Base-by-base conservation (phyloP, 2,329 filamentous ascomycete species). In the Parastagonospora avenae region DNA sequence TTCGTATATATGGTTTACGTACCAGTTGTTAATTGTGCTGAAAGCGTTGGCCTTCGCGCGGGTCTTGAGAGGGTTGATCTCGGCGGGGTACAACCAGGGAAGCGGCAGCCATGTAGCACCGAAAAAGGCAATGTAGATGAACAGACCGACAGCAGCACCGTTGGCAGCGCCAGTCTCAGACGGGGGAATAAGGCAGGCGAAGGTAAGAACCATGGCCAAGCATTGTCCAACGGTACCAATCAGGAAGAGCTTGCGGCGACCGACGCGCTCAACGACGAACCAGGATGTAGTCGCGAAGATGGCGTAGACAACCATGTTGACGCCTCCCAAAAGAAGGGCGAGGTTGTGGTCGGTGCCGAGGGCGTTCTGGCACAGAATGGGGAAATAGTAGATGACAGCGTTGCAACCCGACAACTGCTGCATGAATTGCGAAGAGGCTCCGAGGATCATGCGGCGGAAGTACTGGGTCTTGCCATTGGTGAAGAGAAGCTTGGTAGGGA, bases 111-210 rank as follows among this genome's bases (percentile, higher is more conserved):
- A 87, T 1, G 83, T 85, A 0, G 85, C 85, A 30, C 85, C 86
- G 56, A 88, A 89, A 48, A 85, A 85, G 4, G 85, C 84, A 62
- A 89, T 89, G 72, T 88, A 89, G 2, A 85, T 80, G 73, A 89
- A 89, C 10, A 89, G 55, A 49, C 85, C 86, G 2, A 87, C 85
- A 8, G 80, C 78, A 1, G 79, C 78, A 28, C 78, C 77, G 54
- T 80, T 79, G 19, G 79, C 75, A 39, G 76, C 67, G 8, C 19
- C 19, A 24, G 47, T 60, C 2, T 63, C 28, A 1, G 62, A 68
- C 30, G 59, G 69, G 1, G 74, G 74, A 16, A 77, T 76, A 15
- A 78, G 57, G 53, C 72, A 73, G n/a, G 62, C 75, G 41, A 78
- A 75, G 32, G 68, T 66, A 8, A 79, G 61, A 6, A 70, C 50